Base-by-base conservation (phyloP, 768 basidiomycete species). In the Gymnopilus dilepis region DNA sequence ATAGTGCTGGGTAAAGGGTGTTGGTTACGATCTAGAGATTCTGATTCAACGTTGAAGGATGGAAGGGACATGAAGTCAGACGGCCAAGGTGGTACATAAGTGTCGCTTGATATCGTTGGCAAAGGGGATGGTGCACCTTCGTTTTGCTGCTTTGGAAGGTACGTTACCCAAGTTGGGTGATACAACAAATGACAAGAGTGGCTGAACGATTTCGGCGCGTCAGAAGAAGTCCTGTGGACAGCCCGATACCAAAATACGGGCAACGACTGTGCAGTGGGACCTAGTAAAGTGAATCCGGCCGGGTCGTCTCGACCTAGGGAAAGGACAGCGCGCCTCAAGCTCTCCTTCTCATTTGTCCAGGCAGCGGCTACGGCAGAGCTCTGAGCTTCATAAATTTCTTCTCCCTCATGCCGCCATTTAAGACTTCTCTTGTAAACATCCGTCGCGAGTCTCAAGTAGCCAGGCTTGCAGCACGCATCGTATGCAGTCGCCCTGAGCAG, bases 171-270 rank as follows among this genome's bases (percentile, higher is more conserved):
- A 37, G 56, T 65, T 9, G 51, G 41, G 33, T 50, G 55, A 52
- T 58, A 61, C 28, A 37, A 26, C 17, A 65, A 50, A 45, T 58
- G 13, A 26, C 64, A 61, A 15, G 15, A 11, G 24, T 65, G 64
- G 19, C 37, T 61, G 26, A 21, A 57, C 9, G 55, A 53, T 21
- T 11, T 38, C 12, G 56, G 34, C 17, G 40, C 48, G 13, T 26
- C 37, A n/a, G 50, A 17, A 15, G 34, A 11, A 11, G 31, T 60
- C 13, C 21, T n/a, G 22, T 45, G 26, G 12, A 50, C 40, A 17
- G 56, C 60, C 2, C 60, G 50, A 54, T 65, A 65, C 12, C 40
- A 19, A 34, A 61, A 65, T 8, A 61, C 61, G 19, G 37, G 4
- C 12, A 61, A 11, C 8, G 41, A 37, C 21, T 28, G 34, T 17